Percentiles rank a stretch among this genome's conserved stretches.
Conservation (phyloP, 345 rosid genomes). For the thale cress (Arabidopsis thaliana) region DNA sequence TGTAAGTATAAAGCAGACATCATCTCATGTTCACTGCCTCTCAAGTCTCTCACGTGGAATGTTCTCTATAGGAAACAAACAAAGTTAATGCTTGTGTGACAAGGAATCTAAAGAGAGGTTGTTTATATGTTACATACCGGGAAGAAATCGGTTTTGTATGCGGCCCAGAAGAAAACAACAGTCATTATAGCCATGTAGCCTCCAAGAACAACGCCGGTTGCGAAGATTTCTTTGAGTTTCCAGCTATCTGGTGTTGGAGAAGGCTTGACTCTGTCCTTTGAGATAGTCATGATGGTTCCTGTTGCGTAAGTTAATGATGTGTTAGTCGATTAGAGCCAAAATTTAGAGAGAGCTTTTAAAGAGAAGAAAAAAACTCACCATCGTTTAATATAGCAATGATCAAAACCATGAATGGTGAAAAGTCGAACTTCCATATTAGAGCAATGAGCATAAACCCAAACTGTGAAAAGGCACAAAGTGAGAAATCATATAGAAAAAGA, state of each 20-base stretch:
- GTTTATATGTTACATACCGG: constrained; percentile 49
- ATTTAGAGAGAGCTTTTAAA: not conserved
- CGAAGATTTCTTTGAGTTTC: constrained; percentile 91
- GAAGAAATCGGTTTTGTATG: constrained; percentile 69
- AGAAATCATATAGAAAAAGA: not conserved
- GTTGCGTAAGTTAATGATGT: constrained; percentile 2
- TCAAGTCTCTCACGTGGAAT: constrained; percentile 62
- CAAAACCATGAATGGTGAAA: constrained; percentile 96
- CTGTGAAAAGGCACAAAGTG: constrained; percentile 45
- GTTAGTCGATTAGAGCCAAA: not conserved
- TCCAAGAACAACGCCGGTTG: constrained; percentile 85
- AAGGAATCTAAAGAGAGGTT: not conserved
- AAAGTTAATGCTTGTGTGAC: not conserved
- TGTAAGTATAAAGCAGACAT: constrained; percentile 90
- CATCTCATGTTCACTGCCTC: constrained; percentile 53
- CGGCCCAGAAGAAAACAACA: constrained; percentile 83
- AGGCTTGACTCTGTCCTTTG: constrained; percentile 93
- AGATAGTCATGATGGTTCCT: constrained; percentile 97
- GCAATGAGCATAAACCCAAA: constrained; percentile 90
- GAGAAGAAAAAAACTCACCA: constrained; percentile 52
- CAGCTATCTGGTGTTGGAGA: constrained; percentile 96
- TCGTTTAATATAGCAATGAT: constrained; percentile 93
- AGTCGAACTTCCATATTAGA: constrained; percentile 83
- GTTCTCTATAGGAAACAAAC: constrained; percentile 53
- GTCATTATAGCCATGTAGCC: constrained; percentile 84